phyloP scores from a whole-genome alignment of 306 rosid species.

The Inga laurina region DNA sequence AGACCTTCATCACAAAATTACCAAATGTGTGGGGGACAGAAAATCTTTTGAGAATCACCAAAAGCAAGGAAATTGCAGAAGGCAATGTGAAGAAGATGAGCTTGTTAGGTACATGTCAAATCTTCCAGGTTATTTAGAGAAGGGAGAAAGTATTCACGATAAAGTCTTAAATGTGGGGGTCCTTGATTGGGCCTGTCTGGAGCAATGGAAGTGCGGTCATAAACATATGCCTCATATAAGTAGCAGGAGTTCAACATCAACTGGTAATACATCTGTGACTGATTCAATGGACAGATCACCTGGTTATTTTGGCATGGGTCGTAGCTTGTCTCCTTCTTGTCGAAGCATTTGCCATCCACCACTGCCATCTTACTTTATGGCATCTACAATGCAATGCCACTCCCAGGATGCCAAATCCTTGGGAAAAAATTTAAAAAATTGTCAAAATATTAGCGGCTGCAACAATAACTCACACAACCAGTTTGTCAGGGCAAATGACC shows the following conservation, averaged over 20 bases:
- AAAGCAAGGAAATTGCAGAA: slow-evolving; percentile 44
- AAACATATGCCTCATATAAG: slow-evolving; percentile 46
- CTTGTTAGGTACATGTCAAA: slow-evolving; percentile 84
- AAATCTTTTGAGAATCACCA: slow-evolving; percentile 40
- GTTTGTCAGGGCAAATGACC: slow-evolving; percentile 37
- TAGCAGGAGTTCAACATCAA: slow-evolving; percentile 49
- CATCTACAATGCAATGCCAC: slow-evolving; percentile 41
- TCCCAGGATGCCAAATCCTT: slow-evolving; percentile 42
- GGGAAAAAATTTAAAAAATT: slow-evolving; percentile 39
- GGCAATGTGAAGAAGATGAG: slow-evolving; percentile 66
- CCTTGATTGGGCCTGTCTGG: slow-evolving; percentile 86
- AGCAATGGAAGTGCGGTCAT: slow-evolving; percentile 70
- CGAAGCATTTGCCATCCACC: slow-evolving; percentile 52
- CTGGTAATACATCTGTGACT: slow-evolving; percentile 56
- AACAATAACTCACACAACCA: slow-evolving; percentile 38
- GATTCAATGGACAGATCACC: slow-evolving; percentile 59
- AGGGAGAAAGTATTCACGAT: slow-evolving; percentile 61
- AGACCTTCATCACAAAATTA: slow-evolving; percentile 57
- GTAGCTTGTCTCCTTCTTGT: slow-evolving; percentile 56
- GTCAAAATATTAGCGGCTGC: slow-evolving; percentile 36
- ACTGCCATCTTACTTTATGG: slow-evolving; percentile 50
- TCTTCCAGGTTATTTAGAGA: slow-evolving; percentile 86
- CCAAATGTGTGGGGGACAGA: slow-evolving; percentile 35
- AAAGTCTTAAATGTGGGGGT: slow-evolving; percentile 87
- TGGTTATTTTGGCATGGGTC: slow-evolving; percentile 50